Conservation (phyloP, 768 basidiomycete genomes). For the Sistotremastrum niveocremeum region DNA sequence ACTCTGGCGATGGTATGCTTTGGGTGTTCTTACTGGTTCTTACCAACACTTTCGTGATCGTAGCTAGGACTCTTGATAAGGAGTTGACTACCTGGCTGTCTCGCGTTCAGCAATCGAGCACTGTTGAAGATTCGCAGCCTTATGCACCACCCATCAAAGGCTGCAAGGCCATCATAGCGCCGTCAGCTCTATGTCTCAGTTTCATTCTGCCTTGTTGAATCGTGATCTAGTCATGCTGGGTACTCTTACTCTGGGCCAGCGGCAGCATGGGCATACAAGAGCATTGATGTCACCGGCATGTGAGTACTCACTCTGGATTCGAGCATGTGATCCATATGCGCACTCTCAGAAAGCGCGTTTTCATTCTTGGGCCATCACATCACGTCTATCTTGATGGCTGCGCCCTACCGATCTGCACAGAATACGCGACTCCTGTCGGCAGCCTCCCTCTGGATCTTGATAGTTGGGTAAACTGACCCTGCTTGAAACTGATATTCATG, state of each 20-base stretch:
- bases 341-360: conserved; percentile 64
- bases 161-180: conserved; percentile 85
- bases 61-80: conserved; percentile 42
- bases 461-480: conserved; percentile 35
- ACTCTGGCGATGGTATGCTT: conserved; percentile 48
- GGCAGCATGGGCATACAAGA: conserved; percentile 93
- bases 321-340: not conserved
- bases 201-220: not conserved
- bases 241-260: conserved; percentile 89
- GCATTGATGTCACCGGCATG: conserved; percentile 74
- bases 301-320: conserved; percentile 23
- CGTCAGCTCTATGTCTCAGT: conserved; percentile 40
- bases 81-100: conserved; percentile 56
- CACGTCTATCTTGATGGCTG: conserved; percentile 80
- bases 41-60: not conserved
- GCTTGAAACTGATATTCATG: conserved; percentile 3
- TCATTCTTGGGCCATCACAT: conserved; percentile 93
- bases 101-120: conserved; percentile 30
- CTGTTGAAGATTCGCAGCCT: conserved; percentile 21
- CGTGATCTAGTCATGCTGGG: conserved; percentile 69
- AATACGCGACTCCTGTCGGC: conserved; percentile 81
- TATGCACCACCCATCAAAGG: conserved; percentile 55
- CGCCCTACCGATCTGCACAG: conserved; percentile 64
- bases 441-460: conserved; percentile 63
- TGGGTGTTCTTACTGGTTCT: conserved; percentile 5